Conservation (phyloP, 2,329 filamentous ascomycete species). For the Pezicula rhizophila region DNA sequence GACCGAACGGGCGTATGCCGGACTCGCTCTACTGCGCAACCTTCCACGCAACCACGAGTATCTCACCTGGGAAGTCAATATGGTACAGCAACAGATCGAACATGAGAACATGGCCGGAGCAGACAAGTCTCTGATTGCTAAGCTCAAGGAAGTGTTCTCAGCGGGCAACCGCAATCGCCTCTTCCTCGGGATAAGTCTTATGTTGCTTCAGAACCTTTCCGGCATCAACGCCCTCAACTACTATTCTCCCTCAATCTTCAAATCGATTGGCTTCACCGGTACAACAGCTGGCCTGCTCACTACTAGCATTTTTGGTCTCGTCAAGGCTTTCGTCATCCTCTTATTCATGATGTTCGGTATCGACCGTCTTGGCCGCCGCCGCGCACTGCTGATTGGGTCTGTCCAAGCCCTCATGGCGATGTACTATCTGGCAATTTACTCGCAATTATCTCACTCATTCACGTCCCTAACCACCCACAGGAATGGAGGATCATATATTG, state of each 20-base stretch:
- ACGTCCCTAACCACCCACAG: conserved; percentile 34
- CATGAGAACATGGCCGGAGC: conserved; percentile 27
- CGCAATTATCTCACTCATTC: conserved; percentile 37
- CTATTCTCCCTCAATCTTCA: conserved; percentile 34
- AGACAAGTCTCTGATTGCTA: not conserved
- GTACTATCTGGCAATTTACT: conserved; percentile 48
- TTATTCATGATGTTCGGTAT: conserved; percentile 36
- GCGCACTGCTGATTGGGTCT: conserved; percentile 41
- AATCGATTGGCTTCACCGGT: conserved; percentile 35
- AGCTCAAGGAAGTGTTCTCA: conserved; percentile 1
- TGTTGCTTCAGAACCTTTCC: conserved; percentile 12
- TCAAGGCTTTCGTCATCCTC: conserved; percentile 36
- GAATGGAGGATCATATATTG: conserved; percentile 46
- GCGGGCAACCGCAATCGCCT: conserved; percentile 69
- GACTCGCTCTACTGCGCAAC: conserved; percentile 35
- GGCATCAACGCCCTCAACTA: conserved; percentile 13
- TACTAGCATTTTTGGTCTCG: conserved; percentile 45
- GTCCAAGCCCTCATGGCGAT: conserved; percentile 41
- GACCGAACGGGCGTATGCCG: conserved; percentile 29
- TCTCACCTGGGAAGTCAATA: conserved; percentile 42
- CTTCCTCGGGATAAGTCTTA: conserved; percentile 39
- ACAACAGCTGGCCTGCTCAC: conserved; percentile 35
- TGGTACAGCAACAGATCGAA: conserved; percentile 36
- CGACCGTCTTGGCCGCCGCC: conserved; percentile 34
- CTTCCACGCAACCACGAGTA: conserved; percentile 33